phyloP scores from a whole-genome alignment of 345 rosid species.

The Alliaria petiolata region DNA sequence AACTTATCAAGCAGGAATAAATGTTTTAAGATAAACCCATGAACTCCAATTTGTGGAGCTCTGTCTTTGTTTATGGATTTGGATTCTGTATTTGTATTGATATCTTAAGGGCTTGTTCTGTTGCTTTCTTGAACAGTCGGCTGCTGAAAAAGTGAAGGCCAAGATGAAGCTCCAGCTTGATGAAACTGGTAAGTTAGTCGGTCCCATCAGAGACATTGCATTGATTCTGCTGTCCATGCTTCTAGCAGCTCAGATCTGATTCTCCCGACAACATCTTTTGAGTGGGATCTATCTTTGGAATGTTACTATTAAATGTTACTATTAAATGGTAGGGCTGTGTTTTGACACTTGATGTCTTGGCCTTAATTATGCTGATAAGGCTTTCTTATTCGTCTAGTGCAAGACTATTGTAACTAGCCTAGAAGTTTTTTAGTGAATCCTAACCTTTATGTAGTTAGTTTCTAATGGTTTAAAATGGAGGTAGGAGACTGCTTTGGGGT shows the following conservation, averaged over 20 bases:
- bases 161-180: slow-evolving; percentile 86
- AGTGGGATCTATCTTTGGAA: slow-evolving; percentile 23
- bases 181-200: slow-evolving; percentile 57
- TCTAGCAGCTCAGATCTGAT: slow-evolving; percentile 1
- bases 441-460: not conserved
- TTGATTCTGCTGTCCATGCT: slow-evolving; percentile 11
- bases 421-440: not conserved
- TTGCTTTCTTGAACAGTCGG: slow-evolving; percentile 51
- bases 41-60: not conserved
- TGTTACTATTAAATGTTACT: too few relatives aligned
- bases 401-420: slow-evolving; percentile 2
- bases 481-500: slow-evolving; percentile 4
- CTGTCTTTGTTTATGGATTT: slow-evolving; percentile 3
- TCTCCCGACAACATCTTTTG: not conserved
- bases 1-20: not conserved
- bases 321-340: not conserved
- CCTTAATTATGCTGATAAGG: not conserved
- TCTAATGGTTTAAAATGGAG: not conserved
- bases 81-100: not conserved
- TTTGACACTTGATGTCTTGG: too few relatives aligned
- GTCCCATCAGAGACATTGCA: slow-evolving; percentile 9
- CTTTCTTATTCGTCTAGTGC: slow-evolving; percentile 2
- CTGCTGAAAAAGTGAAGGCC: slow-evolving; percentile 87
- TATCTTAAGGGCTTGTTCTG: not conserved
- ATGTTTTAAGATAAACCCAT: not conserved